Conservation (phyloP, 345 rosid genomes). For the Moricandia arvensis region DNA sequence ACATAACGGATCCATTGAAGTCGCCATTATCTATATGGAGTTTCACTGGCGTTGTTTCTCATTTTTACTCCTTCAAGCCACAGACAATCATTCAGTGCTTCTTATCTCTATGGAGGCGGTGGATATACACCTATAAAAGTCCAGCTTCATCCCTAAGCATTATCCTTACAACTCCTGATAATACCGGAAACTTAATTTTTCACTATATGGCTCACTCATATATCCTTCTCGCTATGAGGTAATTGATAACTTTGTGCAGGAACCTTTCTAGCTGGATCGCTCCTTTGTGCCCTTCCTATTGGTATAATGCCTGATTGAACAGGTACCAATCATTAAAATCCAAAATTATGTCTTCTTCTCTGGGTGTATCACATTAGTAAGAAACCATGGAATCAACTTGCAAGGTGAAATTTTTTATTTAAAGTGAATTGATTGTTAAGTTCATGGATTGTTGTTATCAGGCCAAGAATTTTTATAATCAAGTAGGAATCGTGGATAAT, state of each 20-base stretch:
- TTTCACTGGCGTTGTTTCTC: too few species aligned
- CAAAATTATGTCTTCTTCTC: neutral
- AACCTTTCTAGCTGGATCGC: slow-evolving; percentile 83
- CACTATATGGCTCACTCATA: neutral
- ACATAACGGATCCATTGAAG: too few species aligned
- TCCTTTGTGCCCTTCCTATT: slow-evolving; percentile 94
- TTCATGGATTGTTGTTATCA: too few species aligned
- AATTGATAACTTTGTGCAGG: too few species aligned
- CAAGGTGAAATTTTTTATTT: slow-evolving; percentile 65
- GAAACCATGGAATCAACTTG: slow-evolving; percentile 18
- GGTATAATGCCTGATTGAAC: slow-evolving; percentile 99
- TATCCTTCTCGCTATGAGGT: too few species aligned
- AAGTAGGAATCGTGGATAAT: too few species aligned
- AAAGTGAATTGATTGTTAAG: neutral
- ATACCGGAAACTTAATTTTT: neutral
- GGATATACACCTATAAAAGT: too few species aligned
- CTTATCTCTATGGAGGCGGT: too few species aligned
- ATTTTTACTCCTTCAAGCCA: too few species aligned
- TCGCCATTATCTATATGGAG: too few species aligned
- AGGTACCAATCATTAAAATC: slow-evolving; percentile 46
- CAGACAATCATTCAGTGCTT: too few species aligned
- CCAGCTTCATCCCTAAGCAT: neutral
- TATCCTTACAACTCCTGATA: neutral
- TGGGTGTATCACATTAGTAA: neutral
- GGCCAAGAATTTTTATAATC: too few species aligned